A percentile compares a stretch with the other conserved stretches of the same genome.
Conservation (phyloP, 2,329 filamentous ascomycete genomes). For the Cucurbitaria berberidis region DNA sequence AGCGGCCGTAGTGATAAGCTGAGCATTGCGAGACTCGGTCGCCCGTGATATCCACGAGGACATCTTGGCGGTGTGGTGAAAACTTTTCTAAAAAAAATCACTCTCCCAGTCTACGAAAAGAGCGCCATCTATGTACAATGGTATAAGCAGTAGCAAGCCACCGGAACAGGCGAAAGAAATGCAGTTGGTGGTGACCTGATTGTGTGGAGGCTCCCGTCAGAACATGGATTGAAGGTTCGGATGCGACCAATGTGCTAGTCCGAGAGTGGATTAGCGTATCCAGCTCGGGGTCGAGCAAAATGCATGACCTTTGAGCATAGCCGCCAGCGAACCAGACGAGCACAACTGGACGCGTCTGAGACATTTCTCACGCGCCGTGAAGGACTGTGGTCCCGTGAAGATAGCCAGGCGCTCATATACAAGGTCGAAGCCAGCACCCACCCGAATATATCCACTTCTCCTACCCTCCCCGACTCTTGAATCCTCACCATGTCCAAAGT, state of each 20-base stretch:
- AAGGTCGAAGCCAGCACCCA: constrained; percentile 2
- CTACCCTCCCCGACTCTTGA: background rate
- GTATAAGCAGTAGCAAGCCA: background rate
- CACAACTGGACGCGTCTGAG: constrained; percentile 45
- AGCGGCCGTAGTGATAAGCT: constrained; percentile 74
- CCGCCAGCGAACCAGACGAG: constrained; percentile 37
- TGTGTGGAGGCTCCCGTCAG: constrained; percentile 8
- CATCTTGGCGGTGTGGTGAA: constrained; percentile 39
- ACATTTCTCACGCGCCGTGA: constrained; percentile 44
- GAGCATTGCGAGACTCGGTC: constrained; percentile 57
- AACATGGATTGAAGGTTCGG: constrained; percentile 14
- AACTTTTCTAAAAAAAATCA: constrained; percentile 1
- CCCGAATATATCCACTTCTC: background rate
- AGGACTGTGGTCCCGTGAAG: constrained; percentile 32
- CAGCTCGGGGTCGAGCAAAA: constrained; percentile 18
- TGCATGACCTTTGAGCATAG: constrained; percentile 35
- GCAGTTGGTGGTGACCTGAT: background rate
- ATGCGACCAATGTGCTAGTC: constrained; percentile 13
- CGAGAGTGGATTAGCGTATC: constrained; percentile 21
- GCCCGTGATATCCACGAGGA: constrained; percentile 55
- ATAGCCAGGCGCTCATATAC: constrained; percentile 22
- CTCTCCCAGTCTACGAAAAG: constrained; percentile 1
- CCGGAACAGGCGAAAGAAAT: background rate
- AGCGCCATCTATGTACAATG: constrained; percentile 10
- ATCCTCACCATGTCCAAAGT: constrained; percentile 55